A percentile compares a stretch with the other conserved stretches of the same genome.
phyloP scores from a whole-genome alignment of 805 yeast species.

The Suhomyces xylopsoci region DNA sequence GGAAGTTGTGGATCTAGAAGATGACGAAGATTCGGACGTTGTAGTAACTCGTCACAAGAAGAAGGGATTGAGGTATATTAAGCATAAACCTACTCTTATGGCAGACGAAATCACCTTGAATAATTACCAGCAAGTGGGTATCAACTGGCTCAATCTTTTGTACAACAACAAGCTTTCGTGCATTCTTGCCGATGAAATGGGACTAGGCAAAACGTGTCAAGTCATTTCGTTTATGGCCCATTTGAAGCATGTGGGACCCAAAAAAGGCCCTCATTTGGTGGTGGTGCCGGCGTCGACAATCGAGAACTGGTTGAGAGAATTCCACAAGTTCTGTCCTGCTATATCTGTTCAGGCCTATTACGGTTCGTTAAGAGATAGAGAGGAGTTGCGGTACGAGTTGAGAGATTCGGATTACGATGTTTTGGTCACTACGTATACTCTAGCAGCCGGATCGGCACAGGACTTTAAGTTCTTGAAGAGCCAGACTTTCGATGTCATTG shows the following conservation, averaged over 20 bases:
- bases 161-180: constrained; percentile 81
- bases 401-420: constrained; percentile 69
- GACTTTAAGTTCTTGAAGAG: constrained; percentile 77
- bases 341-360: constrained; percentile 88
- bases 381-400: constrained; percentile 72
- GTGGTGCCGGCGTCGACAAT: constrained; percentile 96
- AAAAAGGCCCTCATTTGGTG: constrained; percentile 79
- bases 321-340: constrained; percentile 80
- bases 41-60: constrained; percentile 17
- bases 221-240: constrained; percentile 90
- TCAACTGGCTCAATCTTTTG: constrained; percentile 85
- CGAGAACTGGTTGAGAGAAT: constrained; percentile 97
- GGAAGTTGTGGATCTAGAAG: constrained; percentile 11
- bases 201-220: constrained; percentile 94
- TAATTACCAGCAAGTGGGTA: constrained; percentile 93
- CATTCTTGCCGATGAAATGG: constrained; percentile 98
- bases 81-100: constrained; percentile 67
- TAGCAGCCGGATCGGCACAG: constrained; percentile 82
- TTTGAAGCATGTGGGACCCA: constrained; percentile 59
- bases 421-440: constrained; percentile 87
- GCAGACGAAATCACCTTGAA: constrained; percentile 66
- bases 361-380: constrained; percentile 83
- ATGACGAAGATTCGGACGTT: constrained; percentile 36
- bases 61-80: constrained; percentile 46
- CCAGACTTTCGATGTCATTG: constrained; percentile 78